These are phyloP conservation scores for Syncephalastrum monosporum DNA, from an alignment of 371 early-diverging fungal species.

Conservation along the genomic window DNA sequence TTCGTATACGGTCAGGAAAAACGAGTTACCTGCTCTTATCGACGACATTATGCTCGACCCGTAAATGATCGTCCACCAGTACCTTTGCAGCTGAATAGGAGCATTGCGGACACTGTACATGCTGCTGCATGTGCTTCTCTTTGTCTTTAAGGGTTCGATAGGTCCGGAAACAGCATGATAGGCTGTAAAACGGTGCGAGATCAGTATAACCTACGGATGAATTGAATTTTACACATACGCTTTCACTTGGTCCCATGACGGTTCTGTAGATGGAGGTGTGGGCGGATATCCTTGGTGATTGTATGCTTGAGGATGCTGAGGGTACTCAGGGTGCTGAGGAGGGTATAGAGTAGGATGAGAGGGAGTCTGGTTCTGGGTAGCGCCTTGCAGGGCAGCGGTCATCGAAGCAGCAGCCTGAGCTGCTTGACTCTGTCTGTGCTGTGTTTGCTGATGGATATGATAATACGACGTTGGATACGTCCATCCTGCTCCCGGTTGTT, in stretches of 20 bases:
- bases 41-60: slow-evolving; percentile 20
- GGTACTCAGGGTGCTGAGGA: neutral
- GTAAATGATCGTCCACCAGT: slow-evolving; percentile 28
- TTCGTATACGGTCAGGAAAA: neutral
- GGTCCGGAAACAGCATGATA: slow-evolving; percentile 29
- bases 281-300: slow-evolving; percentile 8
- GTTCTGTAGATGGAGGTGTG: slow-evolving; percentile 1
- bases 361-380: slow-evolving; percentile 1
- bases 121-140: slow-evolving; percentile 32
- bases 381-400: slow-evolving; percentile 13
- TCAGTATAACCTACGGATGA: neutral
- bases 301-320: slow-evolving; percentile 10
- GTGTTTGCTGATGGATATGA: slow-evolving; percentile 32
- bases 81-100: slow-evolving; percentile 24
- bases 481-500: neutral
- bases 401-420: slow-evolving; percentile 34
- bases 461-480: slow-evolving; percentile 11
- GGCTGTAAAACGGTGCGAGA: neutral
- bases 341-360: slow-evolving; percentile 1
- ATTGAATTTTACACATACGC: neutral
- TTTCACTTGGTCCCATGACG: slow-evolving; percentile 1
- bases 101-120: slow-evolving; percentile 36
- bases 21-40: slow-evolving; percentile 21
- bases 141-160: slow-evolving; percentile 25
- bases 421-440: slow-evolving; percentile 22